Evolutionary conservation across 257 asterid genomes (phyloP).

Genomic region (Rehmannia glutinosa): DNA sequence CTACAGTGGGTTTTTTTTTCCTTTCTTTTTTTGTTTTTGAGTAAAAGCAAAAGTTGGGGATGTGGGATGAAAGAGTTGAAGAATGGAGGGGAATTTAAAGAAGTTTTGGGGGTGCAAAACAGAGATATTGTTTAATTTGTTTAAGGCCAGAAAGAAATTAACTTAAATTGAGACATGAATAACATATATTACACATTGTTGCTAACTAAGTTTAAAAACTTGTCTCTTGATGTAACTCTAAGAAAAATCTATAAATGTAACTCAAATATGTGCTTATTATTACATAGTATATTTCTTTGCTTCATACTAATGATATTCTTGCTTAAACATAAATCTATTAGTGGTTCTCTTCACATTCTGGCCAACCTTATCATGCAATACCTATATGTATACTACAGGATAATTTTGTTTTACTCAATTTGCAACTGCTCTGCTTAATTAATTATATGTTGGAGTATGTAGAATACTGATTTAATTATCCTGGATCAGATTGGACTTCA

Average conservation of each 20-base stretch:
- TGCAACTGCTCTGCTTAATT: too few species aligned
- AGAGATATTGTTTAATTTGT: background rate
- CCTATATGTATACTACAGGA: constrained; percentile 27
- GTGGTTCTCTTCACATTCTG: constrained; percentile 33
- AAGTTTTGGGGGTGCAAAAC: too few species aligned
- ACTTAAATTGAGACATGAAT: constrained; percentile 6
- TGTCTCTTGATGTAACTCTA: constrained; percentile 27
- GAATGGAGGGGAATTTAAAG: too few species aligned
- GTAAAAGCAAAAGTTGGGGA: too few species aligned
- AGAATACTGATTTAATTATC: too few species aligned
- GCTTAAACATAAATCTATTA: constrained; percentile 42
- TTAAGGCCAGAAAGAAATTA: background rate
- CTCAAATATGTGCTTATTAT: background rate
- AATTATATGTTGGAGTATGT: too few species aligned
- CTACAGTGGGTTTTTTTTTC: too few species aligned
- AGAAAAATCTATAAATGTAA: constrained; percentile 26
- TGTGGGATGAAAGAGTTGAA: too few species aligned
- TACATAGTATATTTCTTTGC: constrained; percentile 39
- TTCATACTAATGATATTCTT: constrained; percentile 72
- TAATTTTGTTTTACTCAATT: too few species aligned
- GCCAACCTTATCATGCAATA: constrained; percentile 27
- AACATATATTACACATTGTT: constrained; percentile 25
- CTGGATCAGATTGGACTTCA: too few species aligned
- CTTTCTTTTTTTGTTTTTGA: too few species aligned
- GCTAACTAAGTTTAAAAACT: constrained; percentile 2